Conservation (phyloP, 805 yeast species). For the Saturnispora halmiae region DNA sequence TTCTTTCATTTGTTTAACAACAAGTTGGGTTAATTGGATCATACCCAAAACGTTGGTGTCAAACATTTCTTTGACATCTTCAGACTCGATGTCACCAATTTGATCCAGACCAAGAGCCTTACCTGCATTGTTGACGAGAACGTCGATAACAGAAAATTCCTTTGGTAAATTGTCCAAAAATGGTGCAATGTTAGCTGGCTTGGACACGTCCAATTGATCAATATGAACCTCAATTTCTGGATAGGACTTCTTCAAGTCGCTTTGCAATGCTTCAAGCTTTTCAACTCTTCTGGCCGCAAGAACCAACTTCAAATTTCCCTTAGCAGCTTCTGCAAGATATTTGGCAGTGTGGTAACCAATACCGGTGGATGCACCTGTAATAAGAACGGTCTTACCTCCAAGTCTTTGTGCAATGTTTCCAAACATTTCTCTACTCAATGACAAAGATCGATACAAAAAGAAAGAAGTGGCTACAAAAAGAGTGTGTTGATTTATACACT, state of each 20-base stretch:
- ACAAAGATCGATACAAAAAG: background rate
- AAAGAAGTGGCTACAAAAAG: background rate
- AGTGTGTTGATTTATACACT: background rate
- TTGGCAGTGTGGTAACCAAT: slow-evolving; percentile 89
- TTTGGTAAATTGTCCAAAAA: slow-evolving; percentile 34
- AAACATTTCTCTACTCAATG: slow-evolving; percentile 18
- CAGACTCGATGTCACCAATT: slow-evolving; percentile 57
- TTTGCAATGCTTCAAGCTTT: slow-evolving; percentile 32
- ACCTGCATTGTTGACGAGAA: slow-evolving; percentile 67
- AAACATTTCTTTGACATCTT: slow-evolving; percentile 68
- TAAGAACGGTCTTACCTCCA: slow-evolving; percentile 66
- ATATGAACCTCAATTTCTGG: slow-evolving; percentile 28
- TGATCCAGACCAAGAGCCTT: slow-evolving; percentile 72
- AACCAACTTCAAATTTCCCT: slow-evolving; percentile 40
- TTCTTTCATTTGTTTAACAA: slow-evolving; percentile 60
- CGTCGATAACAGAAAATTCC: slow-evolving; percentile 51
- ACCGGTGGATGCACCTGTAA: slow-evolving; percentile 97
- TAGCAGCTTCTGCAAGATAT: slow-evolving; percentile 63
- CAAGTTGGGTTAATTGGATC: slow-evolving; percentile 73
- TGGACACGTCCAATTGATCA: slow-evolving; percentile 33
- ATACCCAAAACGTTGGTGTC: slow-evolving; percentile 83
- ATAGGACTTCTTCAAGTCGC: slow-evolving; percentile 30
- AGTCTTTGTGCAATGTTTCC: slow-evolving; percentile 66
- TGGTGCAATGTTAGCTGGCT: slow-evolving; percentile 39
- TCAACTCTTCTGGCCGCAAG: slow-evolving; percentile 47